phyloP scores from a whole-genome alignment of 2,329 filamentous ascomycete species.

The Pseudogymnoascus sp. region DNA sequence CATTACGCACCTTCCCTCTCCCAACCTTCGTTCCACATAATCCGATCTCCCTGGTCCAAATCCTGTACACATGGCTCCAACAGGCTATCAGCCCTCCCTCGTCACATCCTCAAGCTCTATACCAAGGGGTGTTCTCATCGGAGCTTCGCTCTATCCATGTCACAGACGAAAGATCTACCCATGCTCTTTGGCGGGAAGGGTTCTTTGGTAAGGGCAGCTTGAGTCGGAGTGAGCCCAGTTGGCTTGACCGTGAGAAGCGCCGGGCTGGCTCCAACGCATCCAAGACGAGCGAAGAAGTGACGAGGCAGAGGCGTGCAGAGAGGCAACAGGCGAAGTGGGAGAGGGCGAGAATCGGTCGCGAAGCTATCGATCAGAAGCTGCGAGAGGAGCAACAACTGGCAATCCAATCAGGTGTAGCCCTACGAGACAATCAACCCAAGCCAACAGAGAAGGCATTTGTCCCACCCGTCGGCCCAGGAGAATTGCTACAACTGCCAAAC shows the following conservation, averaged over 20 bases:
- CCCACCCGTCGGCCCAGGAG: constrained; percentile 24
- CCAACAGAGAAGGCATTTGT: not conserved
- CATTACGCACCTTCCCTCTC: constrained; percentile 73
- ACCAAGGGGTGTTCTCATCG: constrained; percentile 72
- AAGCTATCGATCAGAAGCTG: constrained; percentile 69
- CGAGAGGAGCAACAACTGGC: constrained; percentile 38
- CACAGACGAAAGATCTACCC: constrained; percentile 65
- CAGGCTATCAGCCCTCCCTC: constrained; percentile 60
- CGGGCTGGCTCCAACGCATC: constrained; percentile 55
- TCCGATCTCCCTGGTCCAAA: constrained; percentile 76
- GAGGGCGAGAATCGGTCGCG: constrained; percentile 76
- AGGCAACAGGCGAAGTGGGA: constrained; percentile 83
- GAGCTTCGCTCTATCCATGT: constrained; percentile 79
- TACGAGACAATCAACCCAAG: not conserved
- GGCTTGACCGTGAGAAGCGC: constrained; percentile 76
- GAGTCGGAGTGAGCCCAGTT: constrained; percentile 90
- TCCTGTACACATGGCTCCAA: constrained; percentile 68
- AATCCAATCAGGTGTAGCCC: not conserved
- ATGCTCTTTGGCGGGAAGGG: constrained; percentile 88
- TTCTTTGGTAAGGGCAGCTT: constrained; percentile 94
- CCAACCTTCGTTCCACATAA: constrained; percentile 88
- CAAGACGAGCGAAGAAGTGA: constrained; percentile 75
- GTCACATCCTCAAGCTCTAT: constrained; percentile 55
- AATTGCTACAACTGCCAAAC: constrained; percentile 47
- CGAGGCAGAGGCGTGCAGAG: constrained; percentile 67